phyloP scores from a whole-genome alignment of 1,139 yeast species.

The Saccharomyces pastorianus region DNA sequence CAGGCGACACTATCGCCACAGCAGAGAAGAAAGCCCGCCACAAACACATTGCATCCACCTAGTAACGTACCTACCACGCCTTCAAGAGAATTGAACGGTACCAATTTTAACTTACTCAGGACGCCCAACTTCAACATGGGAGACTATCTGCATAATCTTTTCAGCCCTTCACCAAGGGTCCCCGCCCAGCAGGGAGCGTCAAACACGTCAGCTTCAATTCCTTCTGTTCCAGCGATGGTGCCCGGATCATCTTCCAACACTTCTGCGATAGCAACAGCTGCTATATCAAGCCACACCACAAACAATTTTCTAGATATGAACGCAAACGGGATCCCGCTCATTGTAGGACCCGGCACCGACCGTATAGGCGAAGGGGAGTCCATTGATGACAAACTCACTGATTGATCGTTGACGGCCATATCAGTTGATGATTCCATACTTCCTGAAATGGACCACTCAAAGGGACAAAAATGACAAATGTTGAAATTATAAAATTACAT shows the following conservation, averaged over 20 bases:
- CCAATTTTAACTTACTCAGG: slow-evolving; percentile 16
- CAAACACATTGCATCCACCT: slow-evolving; percentile 1
- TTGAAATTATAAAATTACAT: neutral
- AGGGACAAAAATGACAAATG: neutral
- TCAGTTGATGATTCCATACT: neutral
- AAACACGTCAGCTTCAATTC: neutral
- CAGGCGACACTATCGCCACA: slow-evolving; percentile 16
- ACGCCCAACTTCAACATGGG: slow-evolving; percentile 32
- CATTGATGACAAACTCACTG: neutral
- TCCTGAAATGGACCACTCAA: neutral
- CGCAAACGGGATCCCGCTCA: neutral
- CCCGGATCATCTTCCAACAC: slow-evolving; percentile 4
- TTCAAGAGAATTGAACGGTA: slow-evolving; percentile 19
- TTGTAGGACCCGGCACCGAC: neutral
- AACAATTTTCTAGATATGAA: neutral
- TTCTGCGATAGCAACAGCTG: neutral
- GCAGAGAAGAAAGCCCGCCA: slow-evolving; percentile 12
- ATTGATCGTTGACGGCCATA: neutral
- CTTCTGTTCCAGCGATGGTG: slow-evolving; percentile 5
- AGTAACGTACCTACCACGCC: slow-evolving; percentile 24
- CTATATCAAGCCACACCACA: neutral
- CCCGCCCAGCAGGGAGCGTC: neutral
- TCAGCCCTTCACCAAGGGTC: slow-evolving; percentile 32
- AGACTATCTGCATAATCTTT: slow-evolving; percentile 31
- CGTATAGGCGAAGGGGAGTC: neutral